These are phyloP conservation scores for Cyclanthera cordifolia DNA, from an alignment of 306 rosid genomes.

Conservation along the genomic window DNA sequence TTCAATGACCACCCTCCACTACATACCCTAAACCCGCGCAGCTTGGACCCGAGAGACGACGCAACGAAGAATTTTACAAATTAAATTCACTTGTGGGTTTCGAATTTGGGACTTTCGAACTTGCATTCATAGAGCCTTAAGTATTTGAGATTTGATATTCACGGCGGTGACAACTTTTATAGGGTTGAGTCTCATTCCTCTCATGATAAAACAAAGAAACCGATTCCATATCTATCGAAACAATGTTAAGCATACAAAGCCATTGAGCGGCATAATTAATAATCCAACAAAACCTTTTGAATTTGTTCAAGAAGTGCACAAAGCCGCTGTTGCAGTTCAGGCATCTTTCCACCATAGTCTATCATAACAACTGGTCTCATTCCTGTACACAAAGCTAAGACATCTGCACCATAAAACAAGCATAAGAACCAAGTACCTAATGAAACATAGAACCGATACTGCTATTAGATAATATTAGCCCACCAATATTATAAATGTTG, in stretches of 20 bases:
- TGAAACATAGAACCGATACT: too few relatives aligned
- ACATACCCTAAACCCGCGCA: too few relatives aligned
- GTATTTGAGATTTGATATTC: not conserved
- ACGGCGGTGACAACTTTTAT: not conserved
- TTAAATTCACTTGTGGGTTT: too few relatives aligned
- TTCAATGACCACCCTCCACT: not conserved
- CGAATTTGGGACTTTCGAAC: not conserved
- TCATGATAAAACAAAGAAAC: not conserved
- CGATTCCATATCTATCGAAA: not conserved
- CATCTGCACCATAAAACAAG: constrained; percentile 39
- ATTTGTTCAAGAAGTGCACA: constrained; percentile 36
- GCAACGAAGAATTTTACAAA: too few relatives aligned
- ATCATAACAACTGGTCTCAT: constrained; percentile 75
- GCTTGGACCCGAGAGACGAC: too few relatives aligned
- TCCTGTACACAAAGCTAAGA: constrained; percentile 58
- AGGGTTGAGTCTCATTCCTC: not conserved
- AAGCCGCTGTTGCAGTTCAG: constrained; percentile 56
- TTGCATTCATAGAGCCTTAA: not conserved
- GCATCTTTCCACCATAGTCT: constrained; percentile 85
- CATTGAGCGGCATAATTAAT: not conserved
- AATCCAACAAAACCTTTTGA: constrained; percentile 30
- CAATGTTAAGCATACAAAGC: not conserved
- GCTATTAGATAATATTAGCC: too few relatives aligned
- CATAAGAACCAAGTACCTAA: too few relatives aligned
- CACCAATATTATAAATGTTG: too few relatives aligned